phyloP scores from a whole-genome alignment of 176 grass and related monocot genomes.

The Cenchrus americanus region DNA sequence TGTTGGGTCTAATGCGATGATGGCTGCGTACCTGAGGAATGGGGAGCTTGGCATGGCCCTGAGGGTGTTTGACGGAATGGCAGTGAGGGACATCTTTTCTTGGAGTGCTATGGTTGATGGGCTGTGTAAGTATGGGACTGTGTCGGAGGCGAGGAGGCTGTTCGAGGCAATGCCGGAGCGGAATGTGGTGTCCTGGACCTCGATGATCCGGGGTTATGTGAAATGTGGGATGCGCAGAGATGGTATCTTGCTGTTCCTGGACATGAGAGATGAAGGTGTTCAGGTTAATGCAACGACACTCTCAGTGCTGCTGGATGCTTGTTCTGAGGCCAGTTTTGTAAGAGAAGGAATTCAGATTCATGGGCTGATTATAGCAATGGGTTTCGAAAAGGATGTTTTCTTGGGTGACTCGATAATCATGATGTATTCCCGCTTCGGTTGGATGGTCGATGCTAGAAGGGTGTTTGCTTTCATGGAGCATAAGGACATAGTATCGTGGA shows the following conservation, averaged over 20 bases:
- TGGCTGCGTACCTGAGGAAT: slow-evolving; percentile 52
- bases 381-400: slow-evolving; percentile 51
- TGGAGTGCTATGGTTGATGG: slow-evolving; percentile 71
- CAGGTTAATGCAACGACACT: slow-evolving; percentile 53
- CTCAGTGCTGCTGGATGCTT: slow-evolving; percentile 65
- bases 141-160: slow-evolving; percentile 54
- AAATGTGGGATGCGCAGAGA: slow-evolving; percentile 53
- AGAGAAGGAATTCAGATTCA: slow-evolving; percentile 71
- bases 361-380: slow-evolving; percentile 54
- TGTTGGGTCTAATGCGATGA: slow-evolving; percentile 53
- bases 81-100: slow-evolving; percentile 55
- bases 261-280: slow-evolving; percentile 61
- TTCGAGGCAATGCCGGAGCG: slow-evolving; percentile 67
- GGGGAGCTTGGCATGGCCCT: slow-evolving; percentile 60
- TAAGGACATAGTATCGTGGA: slow-evolving; percentile 77
- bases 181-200: slow-evolving; percentile 82
- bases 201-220: slow-evolving; percentile 65
- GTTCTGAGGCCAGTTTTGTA: slow-evolving; percentile 45
- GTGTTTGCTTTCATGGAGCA: slow-evolving; percentile 54
- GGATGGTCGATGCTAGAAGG: slow-evolving; percentile 55
- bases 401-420: slow-evolving; percentile 61
- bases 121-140: slow-evolving; percentile 57
- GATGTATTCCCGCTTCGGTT: slow-evolving; percentile 66
- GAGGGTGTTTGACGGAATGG: slow-evolving; percentile 57
- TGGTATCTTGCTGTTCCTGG: slow-evolving; percentile 59